These are phyloP conservation scores for Gastrolobium bilobum DNA, from an alignment of 306 rosid genomes.

Conservation along the genomic window DNA sequence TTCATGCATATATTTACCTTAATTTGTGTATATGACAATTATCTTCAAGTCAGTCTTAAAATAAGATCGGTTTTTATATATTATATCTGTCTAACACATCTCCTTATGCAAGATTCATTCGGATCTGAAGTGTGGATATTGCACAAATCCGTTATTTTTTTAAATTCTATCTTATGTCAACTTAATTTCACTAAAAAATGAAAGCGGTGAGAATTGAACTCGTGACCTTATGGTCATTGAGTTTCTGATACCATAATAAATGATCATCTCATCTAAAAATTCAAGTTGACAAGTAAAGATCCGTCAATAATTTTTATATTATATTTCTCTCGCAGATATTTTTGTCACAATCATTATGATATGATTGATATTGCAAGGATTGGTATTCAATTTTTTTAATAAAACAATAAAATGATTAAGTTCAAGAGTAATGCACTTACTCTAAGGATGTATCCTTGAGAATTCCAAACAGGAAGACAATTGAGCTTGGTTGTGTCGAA, in stretches of 20 bases:
- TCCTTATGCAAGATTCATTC: too few relatives aligned
- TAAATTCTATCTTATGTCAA: too few relatives aligned
- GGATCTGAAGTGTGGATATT: too few relatives aligned
- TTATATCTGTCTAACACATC: too few relatives aligned
- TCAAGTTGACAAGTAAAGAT: too few relatives aligned
- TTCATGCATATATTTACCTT: neutral
- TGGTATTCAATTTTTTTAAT: neutral
- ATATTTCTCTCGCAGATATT: neutral
- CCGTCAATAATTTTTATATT: too few relatives aligned
- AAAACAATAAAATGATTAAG: neutral
- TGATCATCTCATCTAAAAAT: too few relatives aligned
- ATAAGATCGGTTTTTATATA: neutral
- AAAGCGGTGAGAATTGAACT: too few relatives aligned
- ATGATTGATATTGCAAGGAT: slow-evolving; percentile 27
- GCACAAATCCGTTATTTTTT: too few relatives aligned
- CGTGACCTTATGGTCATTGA: too few relatives aligned
- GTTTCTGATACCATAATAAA: too few relatives aligned
- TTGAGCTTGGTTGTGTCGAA: slow-evolving; percentile 69
- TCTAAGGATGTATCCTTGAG: slow-evolving; percentile 70
- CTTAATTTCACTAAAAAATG: too few relatives aligned
- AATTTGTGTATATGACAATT: neutral
- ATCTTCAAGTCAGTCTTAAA: neutral
- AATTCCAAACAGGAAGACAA: slow-evolving; percentile 73
- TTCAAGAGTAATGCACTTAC: slow-evolving; percentile 59
- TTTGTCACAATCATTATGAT: neutral